Evolutionary conservation across 176 grass and related monocot species (phyloP), one percentile per base, ranked within the genome.

Genomic region (sorghum (Sorghum bicolor)): DNA sequence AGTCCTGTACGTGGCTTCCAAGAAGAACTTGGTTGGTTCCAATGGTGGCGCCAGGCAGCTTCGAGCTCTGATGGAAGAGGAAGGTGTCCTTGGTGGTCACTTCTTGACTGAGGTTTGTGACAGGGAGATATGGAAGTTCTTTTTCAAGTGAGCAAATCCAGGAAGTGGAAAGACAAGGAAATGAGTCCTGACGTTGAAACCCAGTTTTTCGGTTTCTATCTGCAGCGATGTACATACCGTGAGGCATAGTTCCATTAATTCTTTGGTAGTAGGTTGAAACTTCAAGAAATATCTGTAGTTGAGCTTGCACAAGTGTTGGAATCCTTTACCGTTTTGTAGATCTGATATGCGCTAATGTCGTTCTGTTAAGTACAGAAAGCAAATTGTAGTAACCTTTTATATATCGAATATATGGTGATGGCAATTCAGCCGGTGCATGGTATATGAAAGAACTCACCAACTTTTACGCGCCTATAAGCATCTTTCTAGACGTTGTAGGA

Each of bases 61-160:
- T 72, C 89, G 82, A 81, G 80, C 80, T 76, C 77, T 95, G 47
- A 89, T 96, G 83, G 93, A 98, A 29, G 96, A 98, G 79, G 91
- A 96, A 64, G 89, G 91, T 64, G 82, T 94, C 70, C 92, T 94
- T 74, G 85, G 89, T 34, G 83, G 89, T 58, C 96, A 90, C 72
- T 84, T 98, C 10, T 83, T 98, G 36, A 85, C 84, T 6, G 91
- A 95, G 31, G 8, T 90, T 22, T 64, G 75, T 84, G 93, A 96
- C 66, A 72, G 80, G 70, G 96, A 98, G 75, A 90, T 96, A 13
- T 96, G 89, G 91, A 98, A 98, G 81, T 88, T 96, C 52, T 98
- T 96, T 77, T 98, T 98, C 87, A 98, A 98, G 83, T 87, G 74
- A 89, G 40, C 40, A 30, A 67, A 78, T 39, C 12, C 22, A 34